Evolutionary conservation across 1,284 basidiomycete species (phyloP), one percentile per base, ranked within the genome.

Genomic region (Amylostereum areolatum): DNA sequence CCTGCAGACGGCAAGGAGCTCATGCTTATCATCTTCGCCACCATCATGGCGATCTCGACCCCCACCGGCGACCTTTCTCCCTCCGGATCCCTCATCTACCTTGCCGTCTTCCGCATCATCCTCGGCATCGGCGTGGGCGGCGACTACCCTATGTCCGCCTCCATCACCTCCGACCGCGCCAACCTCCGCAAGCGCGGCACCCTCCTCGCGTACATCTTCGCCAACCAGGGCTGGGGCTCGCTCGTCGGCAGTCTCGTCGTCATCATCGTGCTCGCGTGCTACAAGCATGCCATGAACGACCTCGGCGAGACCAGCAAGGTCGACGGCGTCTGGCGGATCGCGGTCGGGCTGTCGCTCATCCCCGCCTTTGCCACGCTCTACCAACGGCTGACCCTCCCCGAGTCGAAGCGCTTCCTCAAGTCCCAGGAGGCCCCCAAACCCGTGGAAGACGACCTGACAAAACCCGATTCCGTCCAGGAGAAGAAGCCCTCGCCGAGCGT

Each of bases 121-220:
- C 78, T 89, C 43, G 86, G 85, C 0, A 68, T 89, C 18, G 86
- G 85, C 32, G 85, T 92, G 4, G 89, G 89, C 28, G 89, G 87
- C 28, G 89, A 92, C 66, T 91, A 91, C 62, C 89, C 89, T 10
- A 85, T 90, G 83, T 81, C 77, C 5, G 83, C 84, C 2, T 77
- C 78, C n/a, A 69, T 86, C 50, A 78, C 81, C 3, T 77, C 74
- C n/a, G 89, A 91, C 59, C 77, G 85, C 24, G 72, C 87, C 2
- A 79, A 79, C 53, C 63, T 89, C 25, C 73, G 78, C 40, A 85
- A 86, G 49, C 78, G 89, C 28, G 88, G 88, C 5, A 83, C 83
- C 1, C 74, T 91, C 65, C 74, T 90, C 34, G 71, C 80, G 8
- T 88, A 86, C 59, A 85, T 88, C 58, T 89, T 89, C 60, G 74